Conservation (phyloP, 139 green algal species). For the Pycnococcus provasolii region DNA sequence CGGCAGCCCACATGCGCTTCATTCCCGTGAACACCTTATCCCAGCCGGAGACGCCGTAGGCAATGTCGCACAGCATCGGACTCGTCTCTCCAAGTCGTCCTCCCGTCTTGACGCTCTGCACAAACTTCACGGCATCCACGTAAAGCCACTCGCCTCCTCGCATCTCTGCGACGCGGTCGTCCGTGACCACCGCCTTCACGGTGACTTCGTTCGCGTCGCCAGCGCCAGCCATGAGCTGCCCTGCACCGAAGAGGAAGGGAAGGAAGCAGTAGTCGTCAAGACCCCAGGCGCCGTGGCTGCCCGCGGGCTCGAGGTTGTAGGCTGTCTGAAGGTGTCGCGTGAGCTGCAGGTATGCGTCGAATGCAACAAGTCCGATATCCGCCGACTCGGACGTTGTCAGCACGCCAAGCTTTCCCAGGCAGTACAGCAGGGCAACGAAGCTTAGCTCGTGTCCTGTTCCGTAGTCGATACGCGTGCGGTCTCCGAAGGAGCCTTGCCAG, state of each 20-base stretch:
- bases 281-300: conserved; percentile 90
- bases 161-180: conserved; percentile 36
- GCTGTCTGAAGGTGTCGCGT: conserved; percentile 86
- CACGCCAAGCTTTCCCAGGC: conserved; percentile 70
- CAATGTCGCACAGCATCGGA: conserved; percentile 89
- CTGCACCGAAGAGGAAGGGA: conserved; percentile 81
- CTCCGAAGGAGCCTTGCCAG: conserved; percentile 78
- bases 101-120: conserved; percentile 79
- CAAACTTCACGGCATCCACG: conserved; percentile 39
- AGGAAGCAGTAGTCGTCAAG: conserved; percentile 98
- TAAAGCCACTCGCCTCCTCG: conserved; percentile 70
- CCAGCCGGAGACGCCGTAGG: conserved; percentile 66
- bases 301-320: conserved; percentile 93
- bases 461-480: conserved; percentile 88
- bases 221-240: conserved; percentile 63
- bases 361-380: conserved; percentile 35
- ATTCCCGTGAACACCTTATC: conserved; percentile 73
- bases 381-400: conserved; percentile 36
- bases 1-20: conserved; percentile 96
- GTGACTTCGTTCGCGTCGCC: conserved; percentile 57
- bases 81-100: conserved; percentile 73
- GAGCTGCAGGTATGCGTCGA: conserved; percentile 69
- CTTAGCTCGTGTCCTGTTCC: conserved; percentile 85
- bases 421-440: conserved; percentile 81
- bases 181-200: conserved; percentile 64